Conservation (phyloP, 345 rosid genomes). For the Cardamine resedifolia region DNA sequence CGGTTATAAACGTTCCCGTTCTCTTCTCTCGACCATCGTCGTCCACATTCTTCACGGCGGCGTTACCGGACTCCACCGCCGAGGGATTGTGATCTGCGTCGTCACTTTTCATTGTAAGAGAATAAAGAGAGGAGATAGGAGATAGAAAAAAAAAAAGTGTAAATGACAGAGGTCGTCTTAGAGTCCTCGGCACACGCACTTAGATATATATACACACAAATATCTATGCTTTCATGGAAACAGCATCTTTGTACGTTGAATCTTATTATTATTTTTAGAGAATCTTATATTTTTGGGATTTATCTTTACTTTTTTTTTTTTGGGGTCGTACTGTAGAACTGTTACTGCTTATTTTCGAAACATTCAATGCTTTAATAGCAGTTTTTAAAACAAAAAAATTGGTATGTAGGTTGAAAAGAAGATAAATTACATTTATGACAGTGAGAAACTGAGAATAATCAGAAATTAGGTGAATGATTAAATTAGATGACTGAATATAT, state of each 20-base stretch:
- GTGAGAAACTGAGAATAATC: not conserved
- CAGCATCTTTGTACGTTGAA: constrained; percentile 13
- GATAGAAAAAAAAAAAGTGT: not conserved
- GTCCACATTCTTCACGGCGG: constrained; percentile 45
- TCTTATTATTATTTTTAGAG: not conserved
- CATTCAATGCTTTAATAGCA: not conserved
- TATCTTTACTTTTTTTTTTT: not conserved
- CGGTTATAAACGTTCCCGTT: constrained; percentile 47
- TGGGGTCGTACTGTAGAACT: not conserved
- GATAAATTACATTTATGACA: not conserved
- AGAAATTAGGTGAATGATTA: not conserved
- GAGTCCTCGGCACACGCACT: not conserved
- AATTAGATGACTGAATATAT: not conserved
- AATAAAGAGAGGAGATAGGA: not conserved
- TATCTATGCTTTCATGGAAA: not conserved
- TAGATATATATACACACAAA: not conserved
- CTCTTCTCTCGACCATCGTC: constrained; percentile 71
- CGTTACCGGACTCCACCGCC: constrained; percentile 8
- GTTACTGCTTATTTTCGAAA: constrained; percentile 3
- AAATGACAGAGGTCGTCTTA: constrained; percentile 16
- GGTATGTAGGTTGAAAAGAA: not conserved
- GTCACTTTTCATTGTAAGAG: not conserved
- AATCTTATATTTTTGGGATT: not conserved
- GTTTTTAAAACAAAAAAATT: not conserved
- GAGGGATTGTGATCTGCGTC: not conserved